phyloP scores from a whole-genome alignment of 2,329 filamentous ascomycete species.

The Didymella sp. region DNA sequence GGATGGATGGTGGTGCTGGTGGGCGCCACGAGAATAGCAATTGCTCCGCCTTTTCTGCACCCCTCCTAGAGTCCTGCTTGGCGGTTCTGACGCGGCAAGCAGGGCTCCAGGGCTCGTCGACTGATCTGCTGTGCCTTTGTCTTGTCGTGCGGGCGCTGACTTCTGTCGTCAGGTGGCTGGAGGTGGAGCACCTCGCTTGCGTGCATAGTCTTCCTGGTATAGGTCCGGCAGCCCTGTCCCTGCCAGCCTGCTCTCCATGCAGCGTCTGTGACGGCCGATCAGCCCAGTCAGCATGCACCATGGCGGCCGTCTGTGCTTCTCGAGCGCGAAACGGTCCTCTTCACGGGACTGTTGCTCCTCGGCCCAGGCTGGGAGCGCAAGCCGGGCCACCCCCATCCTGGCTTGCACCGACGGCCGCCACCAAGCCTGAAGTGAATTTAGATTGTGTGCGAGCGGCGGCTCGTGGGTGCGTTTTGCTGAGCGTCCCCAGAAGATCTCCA shows the following conservation, averaged over 20 bases:
- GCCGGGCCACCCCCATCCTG: constrained; percentile 35
- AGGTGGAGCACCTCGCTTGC: constrained; percentile 44
- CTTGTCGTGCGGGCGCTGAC: constrained; percentile 24
- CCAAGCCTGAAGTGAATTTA: constrained; percentile 47
- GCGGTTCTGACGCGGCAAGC: constrained; percentile 19
- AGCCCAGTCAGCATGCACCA: constrained; percentile 46
- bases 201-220: constrained; percentile 35
- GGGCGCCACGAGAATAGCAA: constrained; percentile 29
- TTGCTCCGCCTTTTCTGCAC: constrained; percentile 24
- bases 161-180: constrained; percentile 40
- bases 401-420: constrained; percentile 33
- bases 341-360: constrained; percentile 30
- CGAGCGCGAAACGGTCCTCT: constrained; percentile 34
- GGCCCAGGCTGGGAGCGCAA: constrained; percentile 38
- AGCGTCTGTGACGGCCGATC: constrained; percentile 36
- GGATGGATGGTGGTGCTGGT: constrained; percentile 16
- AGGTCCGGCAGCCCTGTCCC: constrained; percentile 16
- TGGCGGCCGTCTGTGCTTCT: constrained; percentile 36
- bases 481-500: constrained; percentile 47
- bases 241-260: constrained; percentile 25
- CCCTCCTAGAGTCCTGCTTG: constrained; percentile 9
- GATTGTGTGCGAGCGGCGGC: constrained; percentile 47
- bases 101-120: constrained; percentile 21
- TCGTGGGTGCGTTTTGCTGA: constrained; percentile 35
- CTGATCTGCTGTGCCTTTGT: constrained; percentile 29